Evolutionary conservation across 2,329 filamentous ascomycete genomes (phyloP).

Genomic region (Cladosporium sp.): DNA sequence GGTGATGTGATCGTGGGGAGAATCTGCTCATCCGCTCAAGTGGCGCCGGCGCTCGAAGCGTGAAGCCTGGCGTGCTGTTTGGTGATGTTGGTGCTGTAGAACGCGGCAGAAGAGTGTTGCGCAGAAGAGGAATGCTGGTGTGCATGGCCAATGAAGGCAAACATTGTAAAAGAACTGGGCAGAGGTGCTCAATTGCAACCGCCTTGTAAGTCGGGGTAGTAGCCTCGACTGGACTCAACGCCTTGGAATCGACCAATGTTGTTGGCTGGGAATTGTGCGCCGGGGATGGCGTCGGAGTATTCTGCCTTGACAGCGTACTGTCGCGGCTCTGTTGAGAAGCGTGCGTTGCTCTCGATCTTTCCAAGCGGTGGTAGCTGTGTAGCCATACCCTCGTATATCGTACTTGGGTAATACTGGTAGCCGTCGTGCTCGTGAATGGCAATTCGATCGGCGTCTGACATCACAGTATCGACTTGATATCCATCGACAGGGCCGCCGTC

Average conservation of each 20-base stretch:
- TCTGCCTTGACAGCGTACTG: conserved; percentile 45
- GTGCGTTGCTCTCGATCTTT: conserved; percentile 33
- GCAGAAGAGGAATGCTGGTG: not conserved
- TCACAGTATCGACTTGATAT: conserved; percentile 39
- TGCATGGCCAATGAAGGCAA: conserved; percentile 9
- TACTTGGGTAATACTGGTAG: conserved; percentile 49
- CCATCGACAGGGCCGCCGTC: conserved; percentile 34
- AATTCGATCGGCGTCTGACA: conserved; percentile 45
- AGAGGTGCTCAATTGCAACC: conserved; percentile 30
- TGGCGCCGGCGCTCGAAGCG: conserved; percentile 11
- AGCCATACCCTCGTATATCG: conserved; percentile 44
- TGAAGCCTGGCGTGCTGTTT: conserved; percentile 4
- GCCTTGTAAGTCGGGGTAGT: conserved; percentile 47
- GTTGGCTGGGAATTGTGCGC: conserved; percentile 35
- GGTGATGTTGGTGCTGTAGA: conserved; percentile 1
- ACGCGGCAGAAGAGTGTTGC: conserved; percentile 12
- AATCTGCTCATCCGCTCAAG: not conserved
- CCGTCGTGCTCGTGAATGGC: conserved; percentile 43
- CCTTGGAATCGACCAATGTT: conserved; percentile 47
- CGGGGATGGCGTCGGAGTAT: conserved; percentile 38
- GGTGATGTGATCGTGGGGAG: not conserved
- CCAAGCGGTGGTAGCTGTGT: conserved; percentile 31
- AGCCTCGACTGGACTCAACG: conserved; percentile 49
- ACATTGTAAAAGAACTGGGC: not conserved
- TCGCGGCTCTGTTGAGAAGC: conserved; percentile 35